Percentiles rank a stretch among this genome's conserved stretches.
phyloP scores from a whole-genome alignment of 2,329 filamentous ascomycete genomes.

The Neonectria neomacrospora region DNA sequence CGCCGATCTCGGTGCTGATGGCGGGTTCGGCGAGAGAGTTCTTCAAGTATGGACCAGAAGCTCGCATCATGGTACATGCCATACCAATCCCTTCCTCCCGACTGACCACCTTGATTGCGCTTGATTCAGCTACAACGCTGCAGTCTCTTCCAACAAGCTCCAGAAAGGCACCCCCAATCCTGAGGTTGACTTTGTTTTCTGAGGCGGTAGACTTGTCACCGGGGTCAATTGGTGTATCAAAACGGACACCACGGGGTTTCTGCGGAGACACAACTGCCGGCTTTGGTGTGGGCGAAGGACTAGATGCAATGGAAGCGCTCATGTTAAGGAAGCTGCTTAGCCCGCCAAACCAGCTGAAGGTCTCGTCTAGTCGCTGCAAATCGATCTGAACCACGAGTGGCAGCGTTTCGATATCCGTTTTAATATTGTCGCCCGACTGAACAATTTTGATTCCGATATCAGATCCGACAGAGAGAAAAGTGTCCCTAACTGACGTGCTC shows the following conservation, averaged over 20 bases:
- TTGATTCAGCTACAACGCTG: constrained; percentile 78
- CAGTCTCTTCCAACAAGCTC: constrained; percentile 83
- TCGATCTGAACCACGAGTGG: constrained; percentile 82
- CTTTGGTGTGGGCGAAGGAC: constrained; percentile 62
- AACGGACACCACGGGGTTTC: constrained; percentile 67
- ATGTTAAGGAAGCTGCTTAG: constrained; percentile 91
- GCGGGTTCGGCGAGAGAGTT: constrained; percentile 66
- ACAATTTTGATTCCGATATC: constrained; percentile 67
- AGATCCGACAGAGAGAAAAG: constrained; percentile 65
- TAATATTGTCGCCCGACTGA: constrained; percentile 56
- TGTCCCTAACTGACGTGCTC: constrained; percentile 68
- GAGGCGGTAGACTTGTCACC: constrained; percentile 59
- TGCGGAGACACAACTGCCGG: constrained; percentile 52
- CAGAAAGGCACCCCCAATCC: constrained; percentile 80
- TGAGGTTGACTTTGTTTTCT: constrained; percentile 77
- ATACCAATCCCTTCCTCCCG: constrained; percentile 78
- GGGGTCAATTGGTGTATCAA: constrained; percentile 63
- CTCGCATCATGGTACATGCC: constrained; percentile 78
- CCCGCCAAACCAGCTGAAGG: constrained; percentile 88
- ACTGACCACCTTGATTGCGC: constrained; percentile 82
- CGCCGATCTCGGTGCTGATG: constrained; percentile 70
- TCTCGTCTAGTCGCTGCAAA: constrained; percentile 84
- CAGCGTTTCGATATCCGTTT: constrained; percentile 77
- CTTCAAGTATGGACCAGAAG: constrained; percentile 76
- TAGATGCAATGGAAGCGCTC: constrained; percentile 84